These are phyloP conservation scores for Poa pratensis DNA, from an alignment of 176 grass and related monocot species.

Conservation along the genomic window DNA sequence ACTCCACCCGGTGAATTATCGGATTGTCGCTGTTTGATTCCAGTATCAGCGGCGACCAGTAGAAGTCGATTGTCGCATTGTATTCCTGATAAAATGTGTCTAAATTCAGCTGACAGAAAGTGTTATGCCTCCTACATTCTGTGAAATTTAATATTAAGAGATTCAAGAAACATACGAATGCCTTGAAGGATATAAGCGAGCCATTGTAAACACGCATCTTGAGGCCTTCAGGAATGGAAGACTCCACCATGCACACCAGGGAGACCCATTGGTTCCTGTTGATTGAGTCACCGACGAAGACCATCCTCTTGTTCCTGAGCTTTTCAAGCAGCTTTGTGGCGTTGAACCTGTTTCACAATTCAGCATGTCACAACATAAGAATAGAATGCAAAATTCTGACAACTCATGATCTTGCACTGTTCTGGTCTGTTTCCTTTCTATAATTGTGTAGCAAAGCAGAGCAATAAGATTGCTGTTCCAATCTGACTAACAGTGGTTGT, in stretches of 20 bases:
- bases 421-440: background rate
- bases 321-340: slow-evolving; percentile 61
- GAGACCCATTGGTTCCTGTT: slow-evolving; percentile 98
- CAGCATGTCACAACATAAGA: background rate
- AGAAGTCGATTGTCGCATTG: slow-evolving; percentile 90
- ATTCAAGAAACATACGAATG: slow-evolving; percentile 50
- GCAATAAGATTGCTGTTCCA: background rate
- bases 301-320: slow-evolving; percentile 74
- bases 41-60: slow-evolving; percentile 86
- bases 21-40: slow-evolving; percentile 92
- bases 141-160: background rate
- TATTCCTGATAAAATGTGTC: slow-evolving; percentile 59
- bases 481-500: background rate
- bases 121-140: background rate
- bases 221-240: slow-evolving; percentile 48
- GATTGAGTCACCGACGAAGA: slow-evolving; percentile 90
- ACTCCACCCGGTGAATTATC: slow-evolving; percentile 69
- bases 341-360: slow-evolving; percentile 63
- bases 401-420: background rate
- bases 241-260: slow-evolving; percentile 90
- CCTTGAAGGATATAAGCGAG: slow-evolving; percentile 80
- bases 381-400: background rate
- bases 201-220: slow-evolving; percentile 61
- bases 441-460: background rate
- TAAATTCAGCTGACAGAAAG: background rate